Base-by-base conservation (phyloP, 495 filamentous ascomycete species). In the Hypoxylon fragiforme region DNA sequence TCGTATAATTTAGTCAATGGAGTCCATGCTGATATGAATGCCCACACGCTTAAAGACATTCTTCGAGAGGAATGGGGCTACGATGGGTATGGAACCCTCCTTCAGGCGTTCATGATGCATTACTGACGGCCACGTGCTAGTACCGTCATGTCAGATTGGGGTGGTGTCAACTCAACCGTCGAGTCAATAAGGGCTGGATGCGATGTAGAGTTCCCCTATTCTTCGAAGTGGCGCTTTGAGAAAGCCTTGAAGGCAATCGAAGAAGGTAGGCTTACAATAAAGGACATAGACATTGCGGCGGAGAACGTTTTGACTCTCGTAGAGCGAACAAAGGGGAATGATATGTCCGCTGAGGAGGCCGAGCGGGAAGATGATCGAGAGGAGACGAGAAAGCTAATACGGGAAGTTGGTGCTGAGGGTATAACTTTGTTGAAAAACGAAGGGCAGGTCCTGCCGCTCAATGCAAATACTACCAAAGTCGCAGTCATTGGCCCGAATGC, bases 1-100 rank as follows among this genome's bases (percentile, higher is more conserved):
- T 84, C 86, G n/a, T 95, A 95, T 54, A 92, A 92, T 60, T 74
- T 85, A n/a, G 73, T 92, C 52, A 92, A 92, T 65, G 89, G 90
- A 0, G 73, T 76, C 7, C 89, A 95, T 67, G 83, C 86, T 7
- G 88, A 88, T 64, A 87, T 89, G 81, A 87, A 88, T 44, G 72
- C 77, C 36, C 77, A 84, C 48, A 80, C 86, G 1, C 74, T 96
- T 26, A 82, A 82, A 44, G 82, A 87, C 35, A 81, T 91, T n/a
- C 71, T 95, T 22, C 78, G 88, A 32, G 81, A 78, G 32, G 89
- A 95, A 64, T 91, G 87, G 88, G 73, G 73, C 2, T 94, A 82
- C 70, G 85, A 91, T 51, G 81, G 81, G 81, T 83, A 70, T 64
- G 75, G n/a, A n/a, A n/a, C n/a, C n/a, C n/a, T n/a, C 61, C 50